Evolutionary conservation across 2,329 filamentous ascomycete genomes (phyloP).

Genomic region (Colletotrichum sojae): DNA sequence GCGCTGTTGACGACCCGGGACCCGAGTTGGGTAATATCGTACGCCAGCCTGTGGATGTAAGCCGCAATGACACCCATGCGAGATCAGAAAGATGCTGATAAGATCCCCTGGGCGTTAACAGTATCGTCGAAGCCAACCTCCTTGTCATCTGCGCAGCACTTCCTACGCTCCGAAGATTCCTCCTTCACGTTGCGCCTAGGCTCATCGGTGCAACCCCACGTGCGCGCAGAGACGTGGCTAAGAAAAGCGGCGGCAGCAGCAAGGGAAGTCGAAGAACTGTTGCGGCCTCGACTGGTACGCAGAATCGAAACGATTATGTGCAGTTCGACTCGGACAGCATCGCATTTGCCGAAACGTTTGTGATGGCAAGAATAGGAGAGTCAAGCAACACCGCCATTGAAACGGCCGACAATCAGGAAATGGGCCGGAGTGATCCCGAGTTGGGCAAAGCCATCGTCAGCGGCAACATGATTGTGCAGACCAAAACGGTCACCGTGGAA

Average conservation of each 20-base stretch:
- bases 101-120: conserved; percentile 39
- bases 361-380: conserved; percentile 7
- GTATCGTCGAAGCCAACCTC: conserved; percentile 54
- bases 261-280: conserved; percentile 16
- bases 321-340: conserved; percentile 8
- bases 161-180: conserved; percentile 53
- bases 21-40: conserved; percentile 48
- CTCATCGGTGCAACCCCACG: conserved; percentile 35
- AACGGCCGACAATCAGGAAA: neutral
- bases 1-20: conserved; percentile 46
- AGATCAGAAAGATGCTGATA: neutral
- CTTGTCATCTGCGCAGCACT: conserved; percentile 54
- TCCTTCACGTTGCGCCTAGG: conserved; percentile 48
- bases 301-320: conserved; percentile 5
- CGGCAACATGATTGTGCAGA: conserved; percentile 22
- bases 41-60: conserved; percentile 49
- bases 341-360: conserved; percentile 11
- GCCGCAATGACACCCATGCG: neutral
- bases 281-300: neutral
- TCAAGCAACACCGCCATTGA: neutral
- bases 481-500: conserved; percentile 30
- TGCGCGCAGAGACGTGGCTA: conserved; percentile 10
- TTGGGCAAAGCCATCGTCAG: conserved; percentile 16
- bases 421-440: conserved; percentile 5
- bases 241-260: conserved; percentile 3